Conservation (phyloP, 352 stramenopile genomes). For the Peronospora destructor region DNA sequence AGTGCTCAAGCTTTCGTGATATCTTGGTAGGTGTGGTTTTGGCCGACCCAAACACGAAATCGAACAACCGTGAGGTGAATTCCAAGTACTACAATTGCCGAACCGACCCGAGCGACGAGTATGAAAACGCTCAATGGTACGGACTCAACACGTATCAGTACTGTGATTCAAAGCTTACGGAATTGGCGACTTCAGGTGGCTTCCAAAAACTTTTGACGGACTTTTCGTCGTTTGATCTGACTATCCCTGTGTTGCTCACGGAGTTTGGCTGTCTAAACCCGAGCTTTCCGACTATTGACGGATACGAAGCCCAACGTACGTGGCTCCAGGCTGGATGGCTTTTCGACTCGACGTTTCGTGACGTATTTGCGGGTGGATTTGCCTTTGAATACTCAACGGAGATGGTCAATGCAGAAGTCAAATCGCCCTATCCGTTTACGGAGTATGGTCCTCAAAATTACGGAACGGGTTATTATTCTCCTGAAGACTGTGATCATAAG, state of each 20-base stretch:
- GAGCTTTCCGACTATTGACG: slow-evolving; percentile 58
- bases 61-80: slow-evolving; percentile 56
- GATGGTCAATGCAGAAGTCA: slow-evolving; percentile 47
- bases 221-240: slow-evolving; percentile 56
- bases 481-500: slow-evolving; percentile 55
- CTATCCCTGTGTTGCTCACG: slow-evolving; percentile 72
- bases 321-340: slow-evolving; percentile 51
- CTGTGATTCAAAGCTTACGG: slow-evolving; percentile 46
- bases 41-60: slow-evolving; percentile 41
- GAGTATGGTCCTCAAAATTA: slow-evolving; percentile 64
- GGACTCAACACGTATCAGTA: slow-evolving; percentile 83
- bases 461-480: slow-evolving; percentile 71
- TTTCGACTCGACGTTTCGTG: slow-evolving; percentile 36
- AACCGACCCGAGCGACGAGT: slow-evolving; percentile 52
- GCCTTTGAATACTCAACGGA: slow-evolving; percentile 84
- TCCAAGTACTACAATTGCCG: slow-evolving; percentile 84
- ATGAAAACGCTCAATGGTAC: slow-evolving; percentile 82
- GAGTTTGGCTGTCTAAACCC: slow-evolving; percentile 79
- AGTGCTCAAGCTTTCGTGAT: slow-evolving; percentile 48
- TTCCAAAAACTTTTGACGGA: slow-evolving; percentile 54
- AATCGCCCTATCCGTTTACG: slow-evolving; percentile 68
- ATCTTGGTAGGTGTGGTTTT: slow-evolving; percentile 76
- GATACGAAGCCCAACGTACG: slow-evolving; percentile 55
- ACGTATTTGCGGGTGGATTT: slow-evolving; percentile 64
- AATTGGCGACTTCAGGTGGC: slow-evolving; percentile 40